These are phyloP conservation scores for Nothophytophthora sp. DNA, from an alignment of 352 stramenopile genomes.

Conservation along the genomic window DNA sequence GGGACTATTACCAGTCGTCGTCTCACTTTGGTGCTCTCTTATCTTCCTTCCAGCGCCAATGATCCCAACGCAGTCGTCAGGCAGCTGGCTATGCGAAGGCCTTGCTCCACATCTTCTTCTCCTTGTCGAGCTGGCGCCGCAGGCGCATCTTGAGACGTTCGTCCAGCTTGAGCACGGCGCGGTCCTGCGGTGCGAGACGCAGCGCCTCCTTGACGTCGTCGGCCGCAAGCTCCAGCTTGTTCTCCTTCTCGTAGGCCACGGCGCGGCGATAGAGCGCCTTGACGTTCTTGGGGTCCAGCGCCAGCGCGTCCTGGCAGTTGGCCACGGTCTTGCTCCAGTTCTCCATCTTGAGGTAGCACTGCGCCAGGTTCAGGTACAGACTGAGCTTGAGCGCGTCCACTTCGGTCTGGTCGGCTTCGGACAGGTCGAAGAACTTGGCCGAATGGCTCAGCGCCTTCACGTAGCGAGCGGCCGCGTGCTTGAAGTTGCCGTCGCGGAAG, in stretches of 20 bases:
- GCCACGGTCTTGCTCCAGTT: constrained; percentile 80
- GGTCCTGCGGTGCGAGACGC: constrained; percentile 67
- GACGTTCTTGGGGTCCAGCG: constrained; percentile 67
- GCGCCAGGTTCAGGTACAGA: constrained; percentile 91
- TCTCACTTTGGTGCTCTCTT: constrained; percentile 9
- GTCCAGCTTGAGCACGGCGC: constrained; percentile 72
- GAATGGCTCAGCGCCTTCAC: constrained; percentile 90
- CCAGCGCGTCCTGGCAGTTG: constrained; percentile 87
- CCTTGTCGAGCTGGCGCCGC: constrained; percentile 83
- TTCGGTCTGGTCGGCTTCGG: constrained; percentile 75
- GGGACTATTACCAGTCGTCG: too few relatives aligned
- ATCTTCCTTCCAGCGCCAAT: constrained; percentile 6
- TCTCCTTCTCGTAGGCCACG: constrained; percentile 86
- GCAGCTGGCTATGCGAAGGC: constrained; percentile 59
- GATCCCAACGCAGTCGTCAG: too few relatives aligned
- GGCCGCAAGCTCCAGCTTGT: constrained; percentile 76
- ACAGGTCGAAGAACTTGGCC: constrained; percentile 94
- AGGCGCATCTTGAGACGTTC: constrained; percentile 67
- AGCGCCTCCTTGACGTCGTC: constrained; percentile 64
- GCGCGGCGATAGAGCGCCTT: constrained; percentile 91
- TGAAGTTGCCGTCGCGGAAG: constrained; percentile 91
- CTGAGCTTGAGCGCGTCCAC: constrained; percentile 90
- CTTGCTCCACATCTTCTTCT: constrained; percentile 92
- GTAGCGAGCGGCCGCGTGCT: constrained; percentile 88
- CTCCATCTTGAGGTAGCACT: constrained; percentile 95